Conservation (phyloP, 768 basidiomycete species). For the Termitomyces sp. region DNA sequence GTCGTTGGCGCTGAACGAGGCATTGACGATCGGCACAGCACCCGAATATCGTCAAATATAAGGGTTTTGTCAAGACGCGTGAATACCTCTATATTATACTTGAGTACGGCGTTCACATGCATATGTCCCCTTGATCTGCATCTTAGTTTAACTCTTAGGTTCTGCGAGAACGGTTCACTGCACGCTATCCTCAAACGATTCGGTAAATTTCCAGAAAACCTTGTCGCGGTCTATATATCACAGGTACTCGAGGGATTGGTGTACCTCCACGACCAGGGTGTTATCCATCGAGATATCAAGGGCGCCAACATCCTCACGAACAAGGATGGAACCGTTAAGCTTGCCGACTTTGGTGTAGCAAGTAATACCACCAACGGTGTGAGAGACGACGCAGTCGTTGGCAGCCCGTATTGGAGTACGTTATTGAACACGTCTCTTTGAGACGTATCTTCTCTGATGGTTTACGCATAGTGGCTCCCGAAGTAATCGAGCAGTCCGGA, state of each 20-base stretch:
- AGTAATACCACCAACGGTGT: constrained; percentile 68
- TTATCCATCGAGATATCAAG: constrained; percentile 98
- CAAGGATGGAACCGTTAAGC: constrained; percentile 96
- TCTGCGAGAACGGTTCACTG: constrained; percentile 97
- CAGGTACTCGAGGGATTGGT: constrained; percentile 94
- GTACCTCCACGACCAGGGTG: constrained; percentile 98
- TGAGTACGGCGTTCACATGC: constrained; percentile 49
- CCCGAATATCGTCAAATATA: constrained; percentile 97
- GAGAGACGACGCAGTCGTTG: constrained; percentile 88
- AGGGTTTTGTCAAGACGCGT: constrained; percentile 92
- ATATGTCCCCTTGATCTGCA: not conserved
- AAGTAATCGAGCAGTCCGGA: constrained; percentile 97
- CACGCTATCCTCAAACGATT: constrained; percentile 95
- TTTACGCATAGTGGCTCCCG: constrained; percentile 80
- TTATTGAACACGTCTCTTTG: constrained; percentile 9
- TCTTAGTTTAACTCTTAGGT: constrained; percentile 35
- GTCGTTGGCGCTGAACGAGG: not conserved
- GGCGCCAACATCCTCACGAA: constrained; percentile 98
- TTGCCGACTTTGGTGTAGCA: constrained; percentile 99
- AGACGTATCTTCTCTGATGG: not conserved
- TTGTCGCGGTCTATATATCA: constrained; percentile 94
- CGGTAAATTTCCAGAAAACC: constrained; percentile 96
- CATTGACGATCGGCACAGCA: constrained; percentile 46
- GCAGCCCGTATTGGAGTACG: constrained; percentile 98
- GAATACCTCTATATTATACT: constrained; percentile 96